Evolutionary conservation across 2,329 filamentous ascomycete species (phyloP).

Genomic region (Colletotrichum sp.): DNA sequence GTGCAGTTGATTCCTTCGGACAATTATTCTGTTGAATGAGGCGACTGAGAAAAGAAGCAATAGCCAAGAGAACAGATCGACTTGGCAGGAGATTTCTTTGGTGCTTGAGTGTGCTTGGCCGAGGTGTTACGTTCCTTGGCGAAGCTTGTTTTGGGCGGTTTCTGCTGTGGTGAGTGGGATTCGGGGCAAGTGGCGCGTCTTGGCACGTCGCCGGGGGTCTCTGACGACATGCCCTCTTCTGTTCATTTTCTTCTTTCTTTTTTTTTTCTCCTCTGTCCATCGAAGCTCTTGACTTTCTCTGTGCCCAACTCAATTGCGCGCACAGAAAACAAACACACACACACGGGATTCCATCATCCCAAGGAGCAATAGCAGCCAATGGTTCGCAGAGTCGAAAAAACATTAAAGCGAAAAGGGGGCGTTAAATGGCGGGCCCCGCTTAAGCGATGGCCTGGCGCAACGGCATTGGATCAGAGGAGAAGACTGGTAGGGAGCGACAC

Average conservation of each 20-base stretch:
- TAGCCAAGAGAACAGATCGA: constrained; percentile 6
- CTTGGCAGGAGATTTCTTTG: not conserved
- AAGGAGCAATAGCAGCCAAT: not conserved
- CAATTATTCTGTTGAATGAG: not conserved
- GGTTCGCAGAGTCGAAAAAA: not conserved
- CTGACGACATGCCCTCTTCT: constrained; percentile 1
- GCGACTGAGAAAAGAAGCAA: not conserved
- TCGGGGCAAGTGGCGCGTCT: constrained; percentile 3
- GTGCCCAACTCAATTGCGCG: not conserved
- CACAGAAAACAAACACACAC: not conserved
- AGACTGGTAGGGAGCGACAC: not conserved
- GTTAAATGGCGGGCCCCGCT: not conserved
- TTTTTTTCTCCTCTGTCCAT: not conserved
- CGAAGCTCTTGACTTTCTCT: not conserved
- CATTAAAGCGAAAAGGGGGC: not conserved
- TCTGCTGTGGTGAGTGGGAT: not conserved
- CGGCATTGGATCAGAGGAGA: not conserved
- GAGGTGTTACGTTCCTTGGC: constrained; percentile 3
- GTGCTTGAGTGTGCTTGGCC: not conserved
- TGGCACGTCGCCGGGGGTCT: constrained; percentile 16
- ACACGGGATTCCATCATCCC: not conserved
- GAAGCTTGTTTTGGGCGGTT: constrained; percentile 16
- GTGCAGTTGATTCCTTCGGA: not conserved
- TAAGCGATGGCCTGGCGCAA: not conserved
- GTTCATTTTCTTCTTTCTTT: not conserved